Conservation (phyloP, 192 early-diverging fungal species). For the Mortierella antarctica region DNA sequence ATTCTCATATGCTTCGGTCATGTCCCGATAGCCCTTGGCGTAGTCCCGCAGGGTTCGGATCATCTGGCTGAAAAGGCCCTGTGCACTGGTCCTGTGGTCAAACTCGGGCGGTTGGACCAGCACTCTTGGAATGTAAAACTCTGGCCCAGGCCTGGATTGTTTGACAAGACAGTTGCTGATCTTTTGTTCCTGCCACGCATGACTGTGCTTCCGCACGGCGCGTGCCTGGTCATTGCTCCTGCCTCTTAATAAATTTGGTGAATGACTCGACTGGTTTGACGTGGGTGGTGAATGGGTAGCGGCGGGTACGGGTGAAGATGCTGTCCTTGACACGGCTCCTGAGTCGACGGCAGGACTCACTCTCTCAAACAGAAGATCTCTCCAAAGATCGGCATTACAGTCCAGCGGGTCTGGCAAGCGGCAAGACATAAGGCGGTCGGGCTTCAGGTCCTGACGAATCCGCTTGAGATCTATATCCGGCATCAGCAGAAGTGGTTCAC, state of each 20-base stretch:
- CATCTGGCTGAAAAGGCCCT: constrained; percentile 34
- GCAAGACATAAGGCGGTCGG: constrained; percentile 39
- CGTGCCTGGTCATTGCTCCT: constrained; percentile 11
- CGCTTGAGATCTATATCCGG: constrained; percentile 27
- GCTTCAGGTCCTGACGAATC: constrained; percentile 46
- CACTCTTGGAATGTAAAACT: constrained; percentile 4
- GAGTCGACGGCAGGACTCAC: not conserved
- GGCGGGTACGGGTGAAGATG: constrained; percentile 3
- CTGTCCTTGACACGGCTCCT: constrained; percentile 10
- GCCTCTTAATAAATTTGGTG: not conserved
- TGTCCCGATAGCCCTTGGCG: constrained; percentile 19
- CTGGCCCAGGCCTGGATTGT: constrained; percentile 18
- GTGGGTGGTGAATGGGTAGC: not conserved
- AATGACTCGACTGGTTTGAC: not conserved
- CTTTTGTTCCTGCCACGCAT: constrained; percentile 47
- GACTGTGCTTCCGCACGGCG: constrained; percentile 25
- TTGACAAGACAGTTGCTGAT: constrained; percentile 33
- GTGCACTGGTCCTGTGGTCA: constrained; percentile 4
- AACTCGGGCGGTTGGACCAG: constrained; percentile 1
- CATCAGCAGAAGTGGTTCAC: constrained; percentile 35
- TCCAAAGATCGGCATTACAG: constrained; percentile 46
- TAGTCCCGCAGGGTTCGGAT: constrained; percentile 26
- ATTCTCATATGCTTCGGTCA: constrained; percentile 27
- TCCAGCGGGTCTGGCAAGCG: constrained; percentile 38
- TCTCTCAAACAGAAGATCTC: constrained; percentile 36